Percentiles rank a stretch among this genome's conserved stretches.
Conservation (phyloP, 2,329 filamentous ascomycete species). For the Colletotrichum navitas region DNA sequence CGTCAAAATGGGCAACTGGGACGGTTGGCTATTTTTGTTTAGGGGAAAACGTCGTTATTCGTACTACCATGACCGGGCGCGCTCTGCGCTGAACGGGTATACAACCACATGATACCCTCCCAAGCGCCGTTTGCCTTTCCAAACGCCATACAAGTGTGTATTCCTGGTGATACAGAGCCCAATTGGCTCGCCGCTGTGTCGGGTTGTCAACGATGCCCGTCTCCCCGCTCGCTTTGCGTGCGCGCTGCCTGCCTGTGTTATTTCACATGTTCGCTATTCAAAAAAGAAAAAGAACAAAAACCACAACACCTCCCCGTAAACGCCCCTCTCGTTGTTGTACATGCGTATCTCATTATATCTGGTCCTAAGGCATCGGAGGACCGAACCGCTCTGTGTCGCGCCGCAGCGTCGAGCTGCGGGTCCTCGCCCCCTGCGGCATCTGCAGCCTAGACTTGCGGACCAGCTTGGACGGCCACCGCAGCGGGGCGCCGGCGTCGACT, state of each 20-base stretch:
- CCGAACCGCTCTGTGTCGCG: constrained; percentile 2
- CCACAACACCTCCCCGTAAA: neutral
- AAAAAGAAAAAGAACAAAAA: neutral
- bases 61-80: constrained; percentile 34
- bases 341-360: constrained; percentile 15
- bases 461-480: constrained; percentile 25
- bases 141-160: constrained; percentile 10
- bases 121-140: constrained; percentile 1
- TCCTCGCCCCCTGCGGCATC: constrained; percentile 6
- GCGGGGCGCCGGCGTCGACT: constrained; percentile 19
- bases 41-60: constrained; percentile 32
- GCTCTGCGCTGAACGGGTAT: constrained; percentile 33
- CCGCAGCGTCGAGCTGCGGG: neutral
- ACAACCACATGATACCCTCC: constrained; percentile 25
- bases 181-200: neutral
- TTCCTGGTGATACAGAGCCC: neutral
- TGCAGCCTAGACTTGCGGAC: constrained; percentile 31
- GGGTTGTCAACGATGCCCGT: neutral
- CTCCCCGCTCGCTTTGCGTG: neutral
- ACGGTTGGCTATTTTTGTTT: neutral
- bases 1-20: constrained; percentile 1
- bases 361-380: neutral
- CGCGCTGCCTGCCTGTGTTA: neutral
- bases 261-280: neutral
- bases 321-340: neutral